These are phyloP conservation scores for Suillus spraguei DNA, from an alignment of 768 basidiomycete genomes.

Conservation along the genomic window DNA sequence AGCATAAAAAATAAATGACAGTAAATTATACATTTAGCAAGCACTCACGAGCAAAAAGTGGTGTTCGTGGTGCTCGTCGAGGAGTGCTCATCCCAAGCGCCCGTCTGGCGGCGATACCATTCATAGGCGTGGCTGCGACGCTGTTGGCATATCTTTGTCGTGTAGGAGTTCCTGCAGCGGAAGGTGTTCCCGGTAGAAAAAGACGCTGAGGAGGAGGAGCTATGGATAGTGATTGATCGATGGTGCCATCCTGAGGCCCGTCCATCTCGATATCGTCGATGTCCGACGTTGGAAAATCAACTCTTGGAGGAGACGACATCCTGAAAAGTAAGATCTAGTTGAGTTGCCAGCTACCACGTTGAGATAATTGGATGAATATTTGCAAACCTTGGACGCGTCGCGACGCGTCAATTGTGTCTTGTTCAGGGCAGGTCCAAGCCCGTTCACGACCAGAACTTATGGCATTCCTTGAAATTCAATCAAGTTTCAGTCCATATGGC, in stretches of 20 bases:
- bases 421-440: slow-evolving; percentile 49
- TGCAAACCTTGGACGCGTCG: slow-evolving; percentile 43
- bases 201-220: slow-evolving; percentile 48
- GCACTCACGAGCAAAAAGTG: slow-evolving; percentile 52
- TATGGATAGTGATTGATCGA: slow-evolving; percentile 38
- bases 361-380: slow-evolving; percentile 14
- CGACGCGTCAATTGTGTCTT: slow-evolving; percentile 49
- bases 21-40: not conserved
- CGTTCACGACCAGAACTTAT: slow-evolving; percentile 5
- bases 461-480: not conserved
- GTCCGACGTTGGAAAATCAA: slow-evolving; percentile 67
- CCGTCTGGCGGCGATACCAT: slow-evolving; percentile 49
- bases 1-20: slow-evolving; percentile 12
- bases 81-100: slow-evolving; percentile 61
- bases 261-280: slow-evolving; percentile 59
- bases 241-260: slow-evolving; percentile 29
- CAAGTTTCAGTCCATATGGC: slow-evolving; percentile 15
- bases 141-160: slow-evolving; percentile 40
- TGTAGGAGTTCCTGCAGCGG: slow-evolving; percentile 51
- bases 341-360: not conserved
- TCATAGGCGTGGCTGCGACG: slow-evolving; percentile 45
- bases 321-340: not conserved
- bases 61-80: slow-evolving; percentile 41
- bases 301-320: slow-evolving; percentile 68
- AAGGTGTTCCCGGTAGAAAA: slow-evolving; percentile 58